Evolutionary conservation across 768 basidiomycete genomes (phyloP), one percentile per base, ranked within the genome.

Genomic region (Macrolepiota dolichaula): DNA sequence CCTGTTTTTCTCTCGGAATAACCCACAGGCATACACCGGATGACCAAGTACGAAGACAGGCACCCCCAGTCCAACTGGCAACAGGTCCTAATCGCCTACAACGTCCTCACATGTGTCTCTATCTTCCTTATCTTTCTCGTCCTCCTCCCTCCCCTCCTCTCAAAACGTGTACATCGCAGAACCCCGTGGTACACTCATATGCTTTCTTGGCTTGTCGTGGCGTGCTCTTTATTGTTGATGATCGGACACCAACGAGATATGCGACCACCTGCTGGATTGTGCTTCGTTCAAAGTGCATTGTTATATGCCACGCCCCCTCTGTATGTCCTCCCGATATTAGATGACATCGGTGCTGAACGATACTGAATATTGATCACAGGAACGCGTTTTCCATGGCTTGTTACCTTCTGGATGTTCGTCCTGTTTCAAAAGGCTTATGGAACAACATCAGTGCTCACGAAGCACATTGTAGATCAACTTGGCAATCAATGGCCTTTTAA

Each of bases 141-240:
- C 5, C 50, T 59, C 4, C 50, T 59, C 4, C 58, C 58, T 40
- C 58, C 51, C 11, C 27, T 59, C 15, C 25, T 59, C 58, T 40
- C 22, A 5, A 52, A 44, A 52, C 37, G 49, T 10, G 58, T 49
- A 13, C 57, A 50, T 7, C 32, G 57, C 25, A 40, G 57, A n/a
- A 22, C 5, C 15, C 57, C 57, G 11, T 58, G 57, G 57, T 58
- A 58, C n/a, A 50, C 47, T 51, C 57, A 58, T 51, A 58, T 58
- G 57, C 35, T 58, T 2, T 50, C 57, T 10, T 58, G 57, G 57
- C 49, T 58, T 22, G 57, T 58, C 47, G 32, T 40, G n/a, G 46
- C 47, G 11, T 25, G 37, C 36, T n/a, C 57, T 9, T 37, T 58
- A 19, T 35, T 58, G 2, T 27, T 58, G 17, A 35, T 50, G 46